Percentiles rank a stretch among this genome's conserved stretches.
Conservation (phyloP, 2,329 filamentous ascomycete genomes). For the Colletotrichum incanum region DNA sequence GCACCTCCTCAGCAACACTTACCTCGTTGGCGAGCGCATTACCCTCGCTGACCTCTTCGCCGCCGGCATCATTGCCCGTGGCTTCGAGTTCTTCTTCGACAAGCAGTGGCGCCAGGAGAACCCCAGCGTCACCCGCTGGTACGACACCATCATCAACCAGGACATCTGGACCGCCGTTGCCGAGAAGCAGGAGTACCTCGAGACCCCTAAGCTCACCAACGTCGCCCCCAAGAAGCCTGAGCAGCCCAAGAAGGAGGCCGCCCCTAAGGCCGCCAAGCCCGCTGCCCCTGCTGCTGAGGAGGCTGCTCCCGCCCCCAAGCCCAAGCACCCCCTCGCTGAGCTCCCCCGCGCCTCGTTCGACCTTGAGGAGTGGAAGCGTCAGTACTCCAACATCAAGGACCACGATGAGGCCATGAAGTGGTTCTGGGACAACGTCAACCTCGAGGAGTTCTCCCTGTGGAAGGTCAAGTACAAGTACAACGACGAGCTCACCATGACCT, state of each 20-base stretch:
- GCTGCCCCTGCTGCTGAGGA: constrained; percentile 61
- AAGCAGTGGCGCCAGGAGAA: constrained; percentile 87
- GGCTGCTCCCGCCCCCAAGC: constrained; percentile 80
- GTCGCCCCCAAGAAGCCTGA: constrained; percentile 84
- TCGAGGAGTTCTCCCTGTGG: constrained; percentile 97
- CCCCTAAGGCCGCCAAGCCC: constrained; percentile 58
- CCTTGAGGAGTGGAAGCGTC: constrained; percentile 98
- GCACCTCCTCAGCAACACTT: constrained; percentile 93
- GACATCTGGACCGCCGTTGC: constrained; percentile 88
- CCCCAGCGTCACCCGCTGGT: constrained; percentile 95
- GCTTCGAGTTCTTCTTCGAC: constrained; percentile 96
- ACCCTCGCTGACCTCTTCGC: constrained; percentile 95
- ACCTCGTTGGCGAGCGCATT: constrained; percentile 97
- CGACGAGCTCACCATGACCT: constrained; percentile 94
- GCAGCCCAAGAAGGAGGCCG: constrained; percentile 75
- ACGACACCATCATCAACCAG: constrained; percentile 93
- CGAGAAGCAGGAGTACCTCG: constrained; percentile 82
- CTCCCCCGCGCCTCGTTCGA: constrained; percentile 85
- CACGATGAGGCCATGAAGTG: constrained; percentile 91
- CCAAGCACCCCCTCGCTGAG: constrained; percentile 95
- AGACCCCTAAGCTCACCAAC: constrained; percentile 83
- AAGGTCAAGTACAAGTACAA: constrained; percentile 98
- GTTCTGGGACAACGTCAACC: constrained; percentile 98
- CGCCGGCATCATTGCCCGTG: constrained; percentile 83
- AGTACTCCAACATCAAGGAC: constrained; percentile 85